Percentiles rank a stretch among this genome's conserved stretches.
phyloP scores from a whole-genome alignment of 2,329 filamentous ascomycete species.

The Claviceps humidiphila region DNA sequence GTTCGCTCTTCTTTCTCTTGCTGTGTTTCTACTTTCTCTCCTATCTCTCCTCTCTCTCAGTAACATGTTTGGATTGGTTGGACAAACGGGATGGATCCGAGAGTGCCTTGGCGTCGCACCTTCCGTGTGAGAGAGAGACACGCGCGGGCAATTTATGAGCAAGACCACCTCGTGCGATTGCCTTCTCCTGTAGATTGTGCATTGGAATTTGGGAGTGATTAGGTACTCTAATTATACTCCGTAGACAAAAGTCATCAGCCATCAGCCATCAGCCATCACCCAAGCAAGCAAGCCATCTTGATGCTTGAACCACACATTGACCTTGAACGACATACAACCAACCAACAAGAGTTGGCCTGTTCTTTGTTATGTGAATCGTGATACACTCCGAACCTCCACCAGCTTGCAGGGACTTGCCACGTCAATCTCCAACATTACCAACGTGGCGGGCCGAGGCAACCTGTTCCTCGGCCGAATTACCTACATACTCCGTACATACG shows the following conservation, averaged over 20 bases:
- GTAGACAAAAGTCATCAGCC: neutral
- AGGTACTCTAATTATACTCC: too few relatives aligned
- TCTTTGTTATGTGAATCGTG: neutral
- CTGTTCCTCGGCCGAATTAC: neutral
- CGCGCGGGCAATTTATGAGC: neutral
- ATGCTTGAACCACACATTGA: neutral
- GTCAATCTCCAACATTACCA: neutral
- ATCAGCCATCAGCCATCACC: neutral
- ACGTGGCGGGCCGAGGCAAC: neutral
- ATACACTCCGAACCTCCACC: neutral
- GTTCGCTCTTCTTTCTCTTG: neutral
- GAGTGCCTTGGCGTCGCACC: neutral
- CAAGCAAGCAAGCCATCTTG: neutral
- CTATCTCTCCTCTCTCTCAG: neutral
- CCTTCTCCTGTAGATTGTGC: neutral
- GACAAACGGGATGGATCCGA: neutral
- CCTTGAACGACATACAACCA: neutral
- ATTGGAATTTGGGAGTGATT: neutral
- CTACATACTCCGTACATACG: neutral
- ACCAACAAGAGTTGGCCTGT: neutral
- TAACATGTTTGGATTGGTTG: neutral
- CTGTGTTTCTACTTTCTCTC: neutral
- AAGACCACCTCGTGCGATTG: neutral
- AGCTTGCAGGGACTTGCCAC: neutral
- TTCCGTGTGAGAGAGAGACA: neutral